A percentile compares a stretch with the other conserved stretches of the same genome.
These are phyloP conservation scores for Flaveria bidentis DNA, from an alignment of 129 eudicot genomes.

Conservation along the genomic window DNA sequence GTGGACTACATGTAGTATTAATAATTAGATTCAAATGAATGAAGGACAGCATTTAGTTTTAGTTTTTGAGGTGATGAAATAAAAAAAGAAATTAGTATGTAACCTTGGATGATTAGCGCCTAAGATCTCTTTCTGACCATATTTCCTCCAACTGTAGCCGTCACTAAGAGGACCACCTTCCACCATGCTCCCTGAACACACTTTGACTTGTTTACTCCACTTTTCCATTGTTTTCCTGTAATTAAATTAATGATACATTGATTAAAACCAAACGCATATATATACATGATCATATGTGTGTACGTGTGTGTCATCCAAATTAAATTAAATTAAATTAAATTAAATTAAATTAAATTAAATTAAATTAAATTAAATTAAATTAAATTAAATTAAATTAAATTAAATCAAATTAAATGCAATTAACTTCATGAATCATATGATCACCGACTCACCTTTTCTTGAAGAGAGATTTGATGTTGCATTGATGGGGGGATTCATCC, in stretches of 20 bases:
- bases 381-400: no score
- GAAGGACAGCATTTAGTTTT: no score
- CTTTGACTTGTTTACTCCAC: constrained; percentile 69
- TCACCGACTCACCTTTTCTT: constrained; percentile 51
- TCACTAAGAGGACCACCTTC: constrained; percentile 62
- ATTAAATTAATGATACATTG: background rate
- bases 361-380: no score
- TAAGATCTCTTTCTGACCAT: constrained; percentile 87
- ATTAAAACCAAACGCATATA: background rate
- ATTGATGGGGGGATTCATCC: constrained; percentile 10
- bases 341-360: no score
- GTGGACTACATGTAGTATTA: no score
- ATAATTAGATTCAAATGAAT: no score
- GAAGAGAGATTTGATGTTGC: constrained; percentile 29
- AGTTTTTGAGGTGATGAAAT: no score
- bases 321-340: no score
- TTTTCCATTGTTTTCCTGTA: constrained; percentile 58
- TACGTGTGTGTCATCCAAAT: no score
- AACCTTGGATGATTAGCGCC: constrained; percentile 87
- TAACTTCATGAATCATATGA: no score
- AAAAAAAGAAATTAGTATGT: background rate
- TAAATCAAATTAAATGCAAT: no score
- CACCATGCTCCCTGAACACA: constrained; percentile 44
- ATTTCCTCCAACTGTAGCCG: constrained; percentile 88
- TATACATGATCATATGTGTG: no score